These are phyloP conservation scores for Beauveria brongniartii DNA, from an alignment of 2,329 filamentous ascomycete species.

Conservation along the genomic window DNA sequence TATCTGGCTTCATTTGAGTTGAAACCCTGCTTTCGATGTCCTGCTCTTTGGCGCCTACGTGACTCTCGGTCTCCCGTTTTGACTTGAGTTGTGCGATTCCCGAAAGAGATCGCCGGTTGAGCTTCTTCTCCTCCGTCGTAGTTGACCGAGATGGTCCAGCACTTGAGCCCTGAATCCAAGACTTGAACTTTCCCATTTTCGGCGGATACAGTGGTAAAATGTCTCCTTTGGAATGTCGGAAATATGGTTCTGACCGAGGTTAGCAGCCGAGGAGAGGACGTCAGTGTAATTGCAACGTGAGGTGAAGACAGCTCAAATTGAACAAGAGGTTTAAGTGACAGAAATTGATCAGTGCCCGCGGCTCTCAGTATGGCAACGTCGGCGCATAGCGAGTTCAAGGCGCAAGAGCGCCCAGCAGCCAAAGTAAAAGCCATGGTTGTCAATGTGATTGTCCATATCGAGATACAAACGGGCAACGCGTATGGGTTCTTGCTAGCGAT, in stretches of 20 bases:
- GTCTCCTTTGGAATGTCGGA: neutral
- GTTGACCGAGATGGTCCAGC: conserved; percentile 2
- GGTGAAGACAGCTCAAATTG: neutral
- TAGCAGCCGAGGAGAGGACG: neutral
- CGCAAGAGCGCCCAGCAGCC: neutral
- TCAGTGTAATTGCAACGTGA: neutral
- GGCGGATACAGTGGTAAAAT: neutral
- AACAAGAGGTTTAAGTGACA: neutral
- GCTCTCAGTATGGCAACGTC: neutral
- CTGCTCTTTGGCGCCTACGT: neutral
- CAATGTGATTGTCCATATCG: neutral
- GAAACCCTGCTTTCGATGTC: neutral
- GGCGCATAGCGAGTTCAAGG: neutral
- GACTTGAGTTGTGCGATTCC: neutral
- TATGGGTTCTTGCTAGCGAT: neutral
- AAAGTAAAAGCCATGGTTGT: neutral
- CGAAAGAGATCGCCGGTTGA: conserved; percentile 8
- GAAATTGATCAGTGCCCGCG: neutral
- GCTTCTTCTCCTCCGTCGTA: conserved; percentile 4
- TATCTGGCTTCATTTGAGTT: conserved; percentile 9
- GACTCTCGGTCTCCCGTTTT: neutral
- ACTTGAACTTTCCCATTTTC: conserved; percentile 10
- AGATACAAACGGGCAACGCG: neutral
- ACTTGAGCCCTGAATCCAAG: conserved; percentile 10
- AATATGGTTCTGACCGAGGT: neutral